Conservation (phyloP, 108 stramenopile genomes). For the Skeletonema grethae region DNA sequence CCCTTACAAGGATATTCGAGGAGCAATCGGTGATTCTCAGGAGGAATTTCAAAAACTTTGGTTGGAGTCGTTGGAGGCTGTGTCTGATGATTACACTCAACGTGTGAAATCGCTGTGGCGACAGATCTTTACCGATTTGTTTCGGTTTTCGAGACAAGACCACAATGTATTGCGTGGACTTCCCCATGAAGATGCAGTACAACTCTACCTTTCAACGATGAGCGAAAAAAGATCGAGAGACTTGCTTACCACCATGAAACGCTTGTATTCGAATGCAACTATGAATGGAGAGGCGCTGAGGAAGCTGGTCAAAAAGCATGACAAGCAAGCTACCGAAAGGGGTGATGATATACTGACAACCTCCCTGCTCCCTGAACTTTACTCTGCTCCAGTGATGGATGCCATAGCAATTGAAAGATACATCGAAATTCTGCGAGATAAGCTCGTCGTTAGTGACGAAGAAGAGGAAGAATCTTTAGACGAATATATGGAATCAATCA, state of each 20-base stretch:
- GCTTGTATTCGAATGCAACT: slow-evolving; percentile 50
- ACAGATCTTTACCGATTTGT: slow-evolving; percentile 41
- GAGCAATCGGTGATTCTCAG: slow-evolving; percentile 40
- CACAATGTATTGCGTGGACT: slow-evolving; percentile 35
- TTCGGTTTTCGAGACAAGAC: slow-evolving; percentile 3
- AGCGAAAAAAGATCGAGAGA: slow-evolving; percentile 43
- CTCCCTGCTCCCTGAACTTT: slow-evolving; percentile 60
- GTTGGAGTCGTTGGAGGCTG: slow-evolving; percentile 23
- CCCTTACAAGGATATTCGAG: slow-evolving; percentile 53
- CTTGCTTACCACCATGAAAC: slow-evolving; percentile 40
- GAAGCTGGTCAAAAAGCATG: slow-evolving; percentile 78
- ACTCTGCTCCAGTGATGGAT: slow-evolving; percentile 54
- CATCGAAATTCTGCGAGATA: slow-evolving; percentile 56
- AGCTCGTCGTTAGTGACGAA: slow-evolving; percentile 37
- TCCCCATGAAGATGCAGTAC: slow-evolving; percentile 27
- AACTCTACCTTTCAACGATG: slow-evolving; percentile 31
- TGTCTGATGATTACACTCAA: slow-evolving; percentile 39
- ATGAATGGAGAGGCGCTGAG: slow-evolving; percentile 71
- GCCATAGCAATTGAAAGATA: slow-evolving; percentile 50
- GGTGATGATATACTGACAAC: slow-evolving; percentile 50
- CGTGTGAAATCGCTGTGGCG: slow-evolving; percentile 36
- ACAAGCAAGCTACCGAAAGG: slow-evolving; percentile 53
- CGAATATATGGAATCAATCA: slow-evolving; percentile 18
- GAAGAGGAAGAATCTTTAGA: slow-evolving; percentile 37
- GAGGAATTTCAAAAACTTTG: slow-evolving; percentile 22